A percentile compares a stretch with the other conserved stretches of the same genome.
Evolutionary conservation across 768 basidiomycete species (phyloP).

Genomic region (Russula griseocarnosa): DNA sequence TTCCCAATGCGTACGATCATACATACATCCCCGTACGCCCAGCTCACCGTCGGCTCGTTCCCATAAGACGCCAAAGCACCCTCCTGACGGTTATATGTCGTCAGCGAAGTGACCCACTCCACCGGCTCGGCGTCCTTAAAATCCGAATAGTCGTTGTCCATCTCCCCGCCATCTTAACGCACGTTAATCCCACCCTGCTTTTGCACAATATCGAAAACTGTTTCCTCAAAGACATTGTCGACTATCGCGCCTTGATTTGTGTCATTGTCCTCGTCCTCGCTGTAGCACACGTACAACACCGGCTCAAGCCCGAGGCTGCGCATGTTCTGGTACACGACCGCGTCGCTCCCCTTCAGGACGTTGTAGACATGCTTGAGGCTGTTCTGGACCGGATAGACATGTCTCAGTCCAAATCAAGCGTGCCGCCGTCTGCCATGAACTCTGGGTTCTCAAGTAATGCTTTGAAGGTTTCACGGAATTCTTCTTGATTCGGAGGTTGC

Average conservation of each 20-base stretch:
- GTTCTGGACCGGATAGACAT: neutral
- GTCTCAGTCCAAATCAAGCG: neutral
- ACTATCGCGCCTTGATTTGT: too few species aligned
- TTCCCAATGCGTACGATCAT: conserved; percentile 12
- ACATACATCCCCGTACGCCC: conserved; percentile 8
- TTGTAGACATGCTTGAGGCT: neutral
- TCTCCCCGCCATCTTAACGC: too few species aligned
- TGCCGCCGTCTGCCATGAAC: neutral
- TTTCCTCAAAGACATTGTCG: too few species aligned
- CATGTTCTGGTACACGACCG: neutral
- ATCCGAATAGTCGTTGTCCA: too few species aligned
- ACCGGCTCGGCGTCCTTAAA: too few species aligned
- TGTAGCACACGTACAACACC: conserved; percentile 1
- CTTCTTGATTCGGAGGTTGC: neutral
- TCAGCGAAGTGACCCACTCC: too few species aligned
- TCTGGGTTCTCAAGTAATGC: neutral
- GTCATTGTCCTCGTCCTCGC: too few species aligned
- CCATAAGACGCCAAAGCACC: too few species aligned
- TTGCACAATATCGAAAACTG: too few species aligned
- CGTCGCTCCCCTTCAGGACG: neutral
- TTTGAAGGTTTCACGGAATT: conserved; percentile 10
- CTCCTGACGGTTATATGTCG: too few species aligned
- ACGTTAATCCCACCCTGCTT: too few species aligned
- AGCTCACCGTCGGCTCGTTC: neutral
- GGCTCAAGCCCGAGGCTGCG: conserved; percentile 6